Percentiles rank a stretch among this genome's conserved stretches.
phyloP scores from a whole-genome alignment of 495 filamentous ascomycete genomes.

The Aspergillus biplanus region DNA sequence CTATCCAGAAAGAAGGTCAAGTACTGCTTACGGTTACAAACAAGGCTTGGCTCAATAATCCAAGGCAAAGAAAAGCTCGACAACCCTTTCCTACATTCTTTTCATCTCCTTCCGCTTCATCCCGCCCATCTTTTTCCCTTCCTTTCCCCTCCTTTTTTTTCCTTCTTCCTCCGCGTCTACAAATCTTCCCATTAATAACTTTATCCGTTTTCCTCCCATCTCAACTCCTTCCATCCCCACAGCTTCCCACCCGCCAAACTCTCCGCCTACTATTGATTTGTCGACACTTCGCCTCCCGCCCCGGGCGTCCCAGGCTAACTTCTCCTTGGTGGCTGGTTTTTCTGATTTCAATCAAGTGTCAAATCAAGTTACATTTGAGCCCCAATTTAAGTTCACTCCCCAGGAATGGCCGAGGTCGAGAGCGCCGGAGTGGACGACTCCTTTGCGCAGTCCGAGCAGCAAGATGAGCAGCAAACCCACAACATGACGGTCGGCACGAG shows the following conservation, averaged over 20 bases:
- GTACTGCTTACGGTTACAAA: not conserved
- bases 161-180: conserved; percentile 15
- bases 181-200: conserved; percentile 8
- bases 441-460: conserved; percentile 45
- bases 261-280: conserved; percentile 10
- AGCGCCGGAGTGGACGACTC: conserved; percentile 49
- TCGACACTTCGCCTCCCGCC: conserved; percentile 4
- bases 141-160: conserved; percentile 14
- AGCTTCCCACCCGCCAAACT: conserved; percentile 14
- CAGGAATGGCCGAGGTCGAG: conserved; percentile 48
- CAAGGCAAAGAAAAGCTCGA: not conserved
- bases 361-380: not conserved
- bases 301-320: not conserved
- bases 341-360: not conserved
- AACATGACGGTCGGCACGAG: conserved; percentile 61
- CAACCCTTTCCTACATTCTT: conserved; percentile 17
- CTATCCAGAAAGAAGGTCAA: too few relatives aligned
- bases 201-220: not conserved
- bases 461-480: conserved; percentile 49
- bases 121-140: conserved; percentile 17
- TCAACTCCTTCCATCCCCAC: not conserved
- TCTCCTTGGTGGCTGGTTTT: not conserved
- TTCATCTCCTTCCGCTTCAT: conserved; percentile 23
- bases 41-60: not conserved
- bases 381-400: not conserved